Evolutionary conservation across 176 grass and related monocot genomes (phyloP).

Genomic region (Ampelocalamus luodianensis): DNA sequence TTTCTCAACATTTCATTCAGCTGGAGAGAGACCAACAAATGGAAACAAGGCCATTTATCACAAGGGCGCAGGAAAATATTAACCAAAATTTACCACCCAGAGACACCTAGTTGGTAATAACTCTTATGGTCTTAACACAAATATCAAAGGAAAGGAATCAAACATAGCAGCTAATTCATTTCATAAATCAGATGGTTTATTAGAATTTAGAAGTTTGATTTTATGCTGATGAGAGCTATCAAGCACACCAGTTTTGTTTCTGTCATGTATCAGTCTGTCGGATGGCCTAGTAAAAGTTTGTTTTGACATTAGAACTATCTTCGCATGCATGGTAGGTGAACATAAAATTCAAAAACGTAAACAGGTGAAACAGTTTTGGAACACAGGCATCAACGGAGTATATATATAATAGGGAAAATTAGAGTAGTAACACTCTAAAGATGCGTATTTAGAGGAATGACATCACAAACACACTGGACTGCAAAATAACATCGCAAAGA

Average conservation of each 20-base stretch:
- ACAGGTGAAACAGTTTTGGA: neutral
- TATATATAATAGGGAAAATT: neutral
- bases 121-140: slow-evolving; percentile 16
- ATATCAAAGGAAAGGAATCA: slow-evolving; percentile 11
- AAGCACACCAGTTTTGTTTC: neutral
- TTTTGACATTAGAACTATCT: neutral
- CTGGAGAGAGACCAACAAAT: slow-evolving; percentile 4
- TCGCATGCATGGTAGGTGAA: neutral
- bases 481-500: too few relatives aligned
- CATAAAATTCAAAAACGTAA: neutral
- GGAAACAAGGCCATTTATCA: neutral
- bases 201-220: neutral
- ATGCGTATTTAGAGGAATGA: too few relatives aligned
- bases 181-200: neutral
- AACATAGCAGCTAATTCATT: neutral
- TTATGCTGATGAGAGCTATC: neutral
- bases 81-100: neutral
- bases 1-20: slow-evolving; percentile 19
- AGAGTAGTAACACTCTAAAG: too few relatives aligned
- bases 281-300: neutral
- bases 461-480: too few relatives aligned
- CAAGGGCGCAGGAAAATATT: slow-evolving; percentile 3
- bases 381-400: slow-evolving; percentile 1
- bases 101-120: neutral
- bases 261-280: neutral